phyloP scores from a whole-genome alignment of 1,284 basidiomycete genomes.

The Cryptococcus amylolentus region DNA sequence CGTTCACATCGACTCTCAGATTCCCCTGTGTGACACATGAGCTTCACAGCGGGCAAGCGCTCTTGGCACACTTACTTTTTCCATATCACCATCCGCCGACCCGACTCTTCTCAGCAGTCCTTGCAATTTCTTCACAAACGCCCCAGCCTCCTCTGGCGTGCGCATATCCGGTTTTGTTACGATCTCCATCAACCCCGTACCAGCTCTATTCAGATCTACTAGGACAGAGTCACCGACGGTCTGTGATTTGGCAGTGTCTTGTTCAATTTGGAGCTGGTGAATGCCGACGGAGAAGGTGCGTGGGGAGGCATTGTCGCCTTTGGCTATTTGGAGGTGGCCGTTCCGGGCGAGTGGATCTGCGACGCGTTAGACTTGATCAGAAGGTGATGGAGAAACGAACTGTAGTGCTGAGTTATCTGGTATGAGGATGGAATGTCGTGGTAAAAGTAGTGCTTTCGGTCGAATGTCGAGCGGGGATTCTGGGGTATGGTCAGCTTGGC shows the following conservation, averaged over 20 bases:
- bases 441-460: conserved; percentile 99
- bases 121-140: conserved; percentile 83
- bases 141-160: conserved; percentile 84
- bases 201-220: conserved; percentile 89
- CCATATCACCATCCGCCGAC: conserved; percentile 95
- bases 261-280: conserved; percentile 92
- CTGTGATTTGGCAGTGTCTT: conserved; percentile 95
- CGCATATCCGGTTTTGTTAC: conserved; percentile 91
- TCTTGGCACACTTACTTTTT: conserved; percentile 60
- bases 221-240: conserved; percentile 60
- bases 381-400: conserved; percentile 49
- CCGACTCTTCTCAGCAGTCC: conserved; percentile 76
- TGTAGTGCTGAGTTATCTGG: conserved; percentile 95
- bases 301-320: conserved; percentile 45
- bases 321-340: conserved; percentile 59
- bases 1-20: conserved; percentile 90
- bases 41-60: background rate
- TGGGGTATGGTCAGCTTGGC: conserved; percentile 12
- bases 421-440: conserved; percentile 90
- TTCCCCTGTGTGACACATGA: conserved; percentile 63
- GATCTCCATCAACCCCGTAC: conserved; percentile 89
- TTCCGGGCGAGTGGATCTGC: conserved; percentile 73
- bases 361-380: background rate
- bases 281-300: conserved; percentile 63
- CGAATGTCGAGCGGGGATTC: conserved; percentile 75